Conservation (phyloP, 305 asterid species). For the Fraxinus sp. region DNA sequence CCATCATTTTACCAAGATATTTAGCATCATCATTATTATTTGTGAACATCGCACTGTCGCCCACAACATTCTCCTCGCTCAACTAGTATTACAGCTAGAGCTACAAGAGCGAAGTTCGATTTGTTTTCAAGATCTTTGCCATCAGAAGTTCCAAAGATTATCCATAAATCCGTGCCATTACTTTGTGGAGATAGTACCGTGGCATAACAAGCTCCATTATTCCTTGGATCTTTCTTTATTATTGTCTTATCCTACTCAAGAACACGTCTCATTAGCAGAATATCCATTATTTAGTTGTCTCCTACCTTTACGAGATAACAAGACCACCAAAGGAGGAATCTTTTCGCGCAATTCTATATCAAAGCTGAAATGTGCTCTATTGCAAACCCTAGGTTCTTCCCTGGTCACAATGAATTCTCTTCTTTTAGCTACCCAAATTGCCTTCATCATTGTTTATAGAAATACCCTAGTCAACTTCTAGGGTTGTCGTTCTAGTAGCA, state of each 20-base stretch:
- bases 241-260: neutral
- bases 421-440: neutral
- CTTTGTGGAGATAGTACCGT: neutral
- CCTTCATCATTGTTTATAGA: neutral
- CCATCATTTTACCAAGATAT: neutral
- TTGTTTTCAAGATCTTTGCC: neutral
- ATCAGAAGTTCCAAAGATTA: neutral
- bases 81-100: neutral
- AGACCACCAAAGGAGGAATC: neutral
- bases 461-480: neutral
- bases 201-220: neutral
- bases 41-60: neutral
- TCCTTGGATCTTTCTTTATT: neutral
- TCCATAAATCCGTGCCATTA: neutral
- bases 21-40: neutral
- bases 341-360: neutral
- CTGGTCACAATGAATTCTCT: neutral
- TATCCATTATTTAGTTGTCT: neutral
- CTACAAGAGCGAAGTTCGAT: neutral
- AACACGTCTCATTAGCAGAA: neutral
- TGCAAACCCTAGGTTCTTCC: neutral
- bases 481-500: neutral
- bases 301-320: neutral
- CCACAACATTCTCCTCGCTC: neutral
- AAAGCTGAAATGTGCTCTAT: neutral